phyloP scores from a whole-genome alignment of 176 grass and related monocot genomes.

The Rhynchospora breviuscula region DNA sequence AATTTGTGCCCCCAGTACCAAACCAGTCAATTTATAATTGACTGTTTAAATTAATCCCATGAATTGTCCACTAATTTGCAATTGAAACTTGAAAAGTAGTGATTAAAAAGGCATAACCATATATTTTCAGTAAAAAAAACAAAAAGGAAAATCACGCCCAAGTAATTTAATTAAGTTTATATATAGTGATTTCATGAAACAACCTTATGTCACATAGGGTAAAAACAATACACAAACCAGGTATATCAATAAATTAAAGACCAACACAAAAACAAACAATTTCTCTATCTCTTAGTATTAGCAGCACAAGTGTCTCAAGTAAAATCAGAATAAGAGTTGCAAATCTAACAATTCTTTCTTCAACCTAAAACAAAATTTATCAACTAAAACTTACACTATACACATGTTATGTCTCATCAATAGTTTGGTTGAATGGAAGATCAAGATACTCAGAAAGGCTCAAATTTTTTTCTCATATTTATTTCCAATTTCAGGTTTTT shows the following conservation, averaged over 20 bases:
- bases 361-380: background rate
- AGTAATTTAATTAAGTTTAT: background rate
- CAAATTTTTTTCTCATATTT: conserved; percentile 17
- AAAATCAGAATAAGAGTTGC: background rate
- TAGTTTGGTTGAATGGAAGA: conserved; percentile 19
- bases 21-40: background rate
- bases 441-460: conserved; percentile 34
- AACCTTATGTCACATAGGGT: background rate
- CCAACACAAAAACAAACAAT: background rate
- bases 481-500: conserved; percentile 6
- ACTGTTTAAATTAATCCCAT: background rate
- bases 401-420: conserved; percentile 15
- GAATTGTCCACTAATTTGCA: background rate
- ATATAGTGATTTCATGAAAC: background rate
- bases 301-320: background rate
- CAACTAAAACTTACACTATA: background rate
- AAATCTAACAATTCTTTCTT: background rate
- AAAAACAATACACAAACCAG: background rate
- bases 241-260: background rate
- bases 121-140: background rate
- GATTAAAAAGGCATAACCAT: background rate
- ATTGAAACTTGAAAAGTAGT: background rate
- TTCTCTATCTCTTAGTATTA: background rate
- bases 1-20: background rate
- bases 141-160: background rate